phyloP scores from a whole-genome alignment of 2,329 filamentous ascomycete genomes.

The Polytolypa hystricis region DNA sequence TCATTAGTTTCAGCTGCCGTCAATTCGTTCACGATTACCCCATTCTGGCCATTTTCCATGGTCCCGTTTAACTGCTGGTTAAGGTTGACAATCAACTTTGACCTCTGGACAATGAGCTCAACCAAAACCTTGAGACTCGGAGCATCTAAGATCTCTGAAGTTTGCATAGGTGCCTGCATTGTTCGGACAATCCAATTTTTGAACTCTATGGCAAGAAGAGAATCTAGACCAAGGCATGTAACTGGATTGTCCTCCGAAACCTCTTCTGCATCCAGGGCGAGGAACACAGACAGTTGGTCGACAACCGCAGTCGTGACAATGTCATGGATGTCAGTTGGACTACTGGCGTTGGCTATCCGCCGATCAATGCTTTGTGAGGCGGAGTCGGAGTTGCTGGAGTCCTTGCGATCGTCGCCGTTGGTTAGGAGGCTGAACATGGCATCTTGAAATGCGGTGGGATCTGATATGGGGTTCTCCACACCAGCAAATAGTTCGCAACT shows the following conservation, averaged over 20 bases:
- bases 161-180: slow-evolving; percentile 3
- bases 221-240: slow-evolving; percentile 3
- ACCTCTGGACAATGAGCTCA: neutral
- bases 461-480: no score
- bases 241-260: neutral
- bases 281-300: no score
- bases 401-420: no score
- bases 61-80: neutral
- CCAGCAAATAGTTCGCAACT: no score
- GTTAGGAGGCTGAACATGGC: no score
- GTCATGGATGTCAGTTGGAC: no score
- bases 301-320: no score
- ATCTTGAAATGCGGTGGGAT: no score
- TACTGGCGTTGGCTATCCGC: no score
- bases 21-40: no score
- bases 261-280: neutral
- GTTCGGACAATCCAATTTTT: slow-evolving; percentile 4
- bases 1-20: neutral
- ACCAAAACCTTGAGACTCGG: neutral
- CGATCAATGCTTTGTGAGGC: no score
- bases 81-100: neutral
- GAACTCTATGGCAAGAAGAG: slow-evolving; percentile 5
- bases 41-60: neutral
- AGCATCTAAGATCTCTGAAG: slow-evolving; percentile 4
- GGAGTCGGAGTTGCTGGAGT: no score